Conservation (phyloP, 208 protist genomes). For the Spongospora subterranea region DNA sequence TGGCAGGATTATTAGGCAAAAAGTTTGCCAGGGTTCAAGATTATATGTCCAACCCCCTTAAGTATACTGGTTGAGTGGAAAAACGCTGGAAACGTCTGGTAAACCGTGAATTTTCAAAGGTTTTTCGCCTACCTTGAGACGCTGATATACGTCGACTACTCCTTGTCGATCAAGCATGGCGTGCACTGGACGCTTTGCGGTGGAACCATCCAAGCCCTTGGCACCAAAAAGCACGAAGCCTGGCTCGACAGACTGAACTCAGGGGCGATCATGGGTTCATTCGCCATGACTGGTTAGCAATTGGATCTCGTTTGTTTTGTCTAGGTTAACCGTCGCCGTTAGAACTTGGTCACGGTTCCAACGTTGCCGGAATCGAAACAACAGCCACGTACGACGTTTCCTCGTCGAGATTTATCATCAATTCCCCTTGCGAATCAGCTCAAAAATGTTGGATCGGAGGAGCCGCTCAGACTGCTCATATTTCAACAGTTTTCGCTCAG, state of each 20-base stretch:
- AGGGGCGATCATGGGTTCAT: neutral
- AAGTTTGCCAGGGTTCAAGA: conserved; percentile 18
- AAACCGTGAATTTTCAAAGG: neutral
- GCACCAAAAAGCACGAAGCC: conserved; percentile 38
- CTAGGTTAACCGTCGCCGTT: neutral
- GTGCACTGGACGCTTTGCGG: conserved; percentile 51
- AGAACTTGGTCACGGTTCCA: conserved; percentile 72
- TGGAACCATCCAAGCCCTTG: conserved; percentile 28
- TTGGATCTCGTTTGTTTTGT: neutral
- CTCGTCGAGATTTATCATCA: conserved; percentile 73
- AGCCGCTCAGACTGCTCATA: conserved; percentile 49
- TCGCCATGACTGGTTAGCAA: conserved; percentile 32
- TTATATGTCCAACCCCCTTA: neutral
- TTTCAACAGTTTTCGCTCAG: conserved; percentile 73
- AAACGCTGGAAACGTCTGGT: neutral
- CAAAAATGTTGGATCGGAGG: conserved; percentile 74
- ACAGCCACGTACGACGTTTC: conserved; percentile 69
- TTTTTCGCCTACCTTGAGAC: conserved; percentile 41
- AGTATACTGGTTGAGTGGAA: neutral
- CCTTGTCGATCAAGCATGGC: conserved; percentile 52
- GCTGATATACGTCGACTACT: conserved; percentile 47
- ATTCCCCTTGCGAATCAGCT: conserved; percentile 69
- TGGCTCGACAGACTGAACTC: conserved; percentile 14
- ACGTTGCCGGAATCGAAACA: conserved; percentile 74
- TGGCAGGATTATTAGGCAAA: neutral